Conservation (phyloP, 495 filamentous ascomycete species). For the Aspergillus steynii region DNA sequence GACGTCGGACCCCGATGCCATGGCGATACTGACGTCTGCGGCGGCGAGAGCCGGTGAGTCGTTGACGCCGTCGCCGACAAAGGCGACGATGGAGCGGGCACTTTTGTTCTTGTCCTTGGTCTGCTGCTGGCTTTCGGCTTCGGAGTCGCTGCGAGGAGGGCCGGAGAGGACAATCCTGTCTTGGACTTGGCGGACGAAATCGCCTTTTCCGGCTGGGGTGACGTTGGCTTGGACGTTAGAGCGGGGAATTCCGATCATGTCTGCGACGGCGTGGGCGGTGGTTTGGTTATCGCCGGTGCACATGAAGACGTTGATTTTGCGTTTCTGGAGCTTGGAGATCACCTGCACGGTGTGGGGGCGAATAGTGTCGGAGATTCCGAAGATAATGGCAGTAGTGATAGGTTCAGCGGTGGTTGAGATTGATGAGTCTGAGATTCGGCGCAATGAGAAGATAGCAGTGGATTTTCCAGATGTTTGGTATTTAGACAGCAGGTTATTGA, state of each 20-base stretch:
- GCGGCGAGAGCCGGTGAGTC: conserved; percentile 79
- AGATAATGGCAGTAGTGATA: conserved; percentile 65
- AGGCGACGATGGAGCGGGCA: conserved; percentile 50
- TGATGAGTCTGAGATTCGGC: conserved; percentile 19
- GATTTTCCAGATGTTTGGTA: conserved; percentile 77
- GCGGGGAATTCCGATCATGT: conserved; percentile 69
- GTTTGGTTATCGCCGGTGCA: conserved; percentile 75
- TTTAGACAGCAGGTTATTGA: conserved; percentile 50
- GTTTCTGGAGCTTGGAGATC: conserved; percentile 65
- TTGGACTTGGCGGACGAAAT: conserved; percentile 80
- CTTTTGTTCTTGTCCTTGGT: conserved; percentile 1
- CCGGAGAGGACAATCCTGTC: conserved; percentile 19
- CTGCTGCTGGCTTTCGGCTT: conserved; percentile 7
- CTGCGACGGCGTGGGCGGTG: conserved; percentile 66
- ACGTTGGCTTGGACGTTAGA: conserved; percentile 85
- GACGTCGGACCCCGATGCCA: conserved; percentile 81
- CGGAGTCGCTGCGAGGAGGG: conserved; percentile 1
- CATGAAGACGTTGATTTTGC: conserved; percentile 78
- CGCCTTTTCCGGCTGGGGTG: conserved; percentile 81
- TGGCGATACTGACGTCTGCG: conserved; percentile 81
- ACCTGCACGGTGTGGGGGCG: conserved; percentile 71
- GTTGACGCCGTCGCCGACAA: conserved; percentile 87
- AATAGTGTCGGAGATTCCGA: conserved; percentile 71
- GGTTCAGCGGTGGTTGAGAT: conserved; percentile 9
- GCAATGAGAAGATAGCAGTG: conserved; percentile 65